Conservation (phyloP, 2,329 filamentous ascomycete genomes). For the Fusarium sp. region DNA sequence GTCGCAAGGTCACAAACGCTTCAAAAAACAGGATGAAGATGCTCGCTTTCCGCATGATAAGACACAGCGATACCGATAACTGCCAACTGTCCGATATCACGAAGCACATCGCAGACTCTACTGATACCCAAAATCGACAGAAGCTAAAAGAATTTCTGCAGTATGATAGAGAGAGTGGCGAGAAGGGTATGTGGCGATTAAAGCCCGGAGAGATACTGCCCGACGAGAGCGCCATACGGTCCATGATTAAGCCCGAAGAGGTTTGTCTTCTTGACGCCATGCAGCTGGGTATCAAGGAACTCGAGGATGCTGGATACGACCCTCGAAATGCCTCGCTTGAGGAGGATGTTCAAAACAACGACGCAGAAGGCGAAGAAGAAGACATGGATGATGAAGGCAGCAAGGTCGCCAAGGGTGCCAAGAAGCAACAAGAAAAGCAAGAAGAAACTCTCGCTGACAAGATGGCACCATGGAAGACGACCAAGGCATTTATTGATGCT, state of each 20-base stretch:
- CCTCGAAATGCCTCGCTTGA: slow-evolving; percentile 69
- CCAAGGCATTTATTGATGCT: slow-evolving; percentile 95
- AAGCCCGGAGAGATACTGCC: slow-evolving; percentile 78
- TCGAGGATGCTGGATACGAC: slow-evolving; percentile 91
- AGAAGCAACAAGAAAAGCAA: slow-evolving; percentile 60
- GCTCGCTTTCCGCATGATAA: slow-evolving; percentile 89
- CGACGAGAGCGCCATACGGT: slow-evolving; percentile 82
- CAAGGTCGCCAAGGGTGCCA: slow-evolving; percentile 53
- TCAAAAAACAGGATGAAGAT: slow-evolving; percentile 97
- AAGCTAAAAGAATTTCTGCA: slow-evolving; percentile 97
- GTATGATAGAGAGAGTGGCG: slow-evolving; percentile 79
- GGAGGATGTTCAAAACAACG: slow-evolving; percentile 71
- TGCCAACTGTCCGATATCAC: slow-evolving; percentile 87
- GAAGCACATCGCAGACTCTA: slow-evolving; percentile 90
- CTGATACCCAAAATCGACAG: slow-evolving; percentile 93
- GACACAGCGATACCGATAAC: slow-evolving; percentile 75
- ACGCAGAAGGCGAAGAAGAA: slow-evolving; percentile 70
- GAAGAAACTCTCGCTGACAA: slow-evolving; percentile 85
- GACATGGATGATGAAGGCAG: slow-evolving; percentile 59
- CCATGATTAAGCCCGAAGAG: slow-evolving; percentile 94
- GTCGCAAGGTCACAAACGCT: slow-evolving; percentile 94
- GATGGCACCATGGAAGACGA: slow-evolving; percentile 95
- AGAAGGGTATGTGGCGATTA: slow-evolving; percentile 85
- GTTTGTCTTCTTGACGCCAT: slow-evolving; percentile 95
- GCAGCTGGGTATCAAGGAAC: slow-evolving; percentile 92